These are phyloP conservation scores for Jatropha multifida DNA, from an alignment of 441 rosid genomes.

Conservation along the genomic window DNA sequence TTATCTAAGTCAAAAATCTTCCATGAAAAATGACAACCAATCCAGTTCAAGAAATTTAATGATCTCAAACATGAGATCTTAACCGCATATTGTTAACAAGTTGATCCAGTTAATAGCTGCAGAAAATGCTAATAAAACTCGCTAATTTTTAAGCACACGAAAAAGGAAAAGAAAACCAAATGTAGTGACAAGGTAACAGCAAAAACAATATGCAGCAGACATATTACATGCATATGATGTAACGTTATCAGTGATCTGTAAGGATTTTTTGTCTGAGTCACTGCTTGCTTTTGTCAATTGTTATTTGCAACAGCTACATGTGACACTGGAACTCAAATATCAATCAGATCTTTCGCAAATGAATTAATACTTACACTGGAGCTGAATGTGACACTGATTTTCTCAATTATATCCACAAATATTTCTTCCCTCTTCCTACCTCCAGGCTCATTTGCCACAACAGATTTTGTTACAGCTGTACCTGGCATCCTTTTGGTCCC, in stretches of 20 bases:
- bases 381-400: constrained; percentile 97
- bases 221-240: not conserved
- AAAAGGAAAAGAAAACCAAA: not conserved
- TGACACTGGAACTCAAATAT: not conserved
- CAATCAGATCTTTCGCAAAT: not conserved
- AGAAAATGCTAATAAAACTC: not conserved
- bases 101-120: not conserved
- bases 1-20: not conserved
- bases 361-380: constrained; percentile 68
- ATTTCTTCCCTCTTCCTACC: constrained; percentile 97
- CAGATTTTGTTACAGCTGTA: constrained; percentile 92
- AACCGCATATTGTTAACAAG: not conserved
- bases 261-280: not conserved
- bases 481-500: constrained; percentile 97
- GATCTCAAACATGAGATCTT: not conserved
- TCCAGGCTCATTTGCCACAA: constrained; percentile 95
- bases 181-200: not conserved
- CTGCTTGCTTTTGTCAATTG: not conserved
- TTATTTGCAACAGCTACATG: not conserved
- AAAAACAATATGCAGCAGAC: not conserved
- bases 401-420: constrained; percentile 94
- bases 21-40: not conserved
- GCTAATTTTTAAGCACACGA: not conserved
- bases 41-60: not conserved
- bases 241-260: not conserved